phyloP scores from a whole-genome alignment of 306 rosid genomes.

The Cicer judaicum region DNA sequence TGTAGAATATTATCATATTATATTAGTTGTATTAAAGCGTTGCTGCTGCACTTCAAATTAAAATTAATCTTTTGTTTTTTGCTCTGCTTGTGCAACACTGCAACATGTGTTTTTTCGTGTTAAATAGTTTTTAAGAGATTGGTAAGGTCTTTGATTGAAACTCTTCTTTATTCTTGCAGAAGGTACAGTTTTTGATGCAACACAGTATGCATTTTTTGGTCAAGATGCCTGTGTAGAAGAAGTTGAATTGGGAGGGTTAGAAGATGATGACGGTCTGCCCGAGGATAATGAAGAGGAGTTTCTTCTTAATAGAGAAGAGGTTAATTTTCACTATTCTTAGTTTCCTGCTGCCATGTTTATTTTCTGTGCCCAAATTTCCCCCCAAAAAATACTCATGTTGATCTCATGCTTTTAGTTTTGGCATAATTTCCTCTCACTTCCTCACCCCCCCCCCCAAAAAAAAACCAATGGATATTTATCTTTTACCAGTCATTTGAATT shows the following conservation, averaged over 20 bases:
- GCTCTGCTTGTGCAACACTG: neutral
- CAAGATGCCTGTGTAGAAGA: conserved; percentile 69
- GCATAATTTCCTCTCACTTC: neutral
- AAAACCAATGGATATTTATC: neutral
- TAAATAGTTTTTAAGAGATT: conserved; percentile 8
- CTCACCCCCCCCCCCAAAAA: neutral
- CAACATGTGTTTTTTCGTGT: neutral
- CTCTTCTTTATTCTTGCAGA: conserved; percentile 39
- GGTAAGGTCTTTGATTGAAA: conserved; percentile 16
- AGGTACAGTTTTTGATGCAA: conserved; percentile 74
- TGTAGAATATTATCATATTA: neutral
- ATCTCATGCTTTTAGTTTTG: conserved; percentile 14
- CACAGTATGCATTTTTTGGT: conserved; percentile 91
- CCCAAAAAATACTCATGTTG: neutral
- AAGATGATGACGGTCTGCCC: conserved; percentile 55
- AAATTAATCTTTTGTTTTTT: neutral
- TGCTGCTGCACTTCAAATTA: conserved; percentile 22
- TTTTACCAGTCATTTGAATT: conserved; percentile 19
- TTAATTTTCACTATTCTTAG: conserved; percentile 35
- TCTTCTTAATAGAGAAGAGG: conserved; percentile 72
- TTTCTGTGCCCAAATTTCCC: neutral
- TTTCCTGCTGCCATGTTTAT: neutral
- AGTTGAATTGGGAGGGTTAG: conserved; percentile 92
- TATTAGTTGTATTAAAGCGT: neutral
- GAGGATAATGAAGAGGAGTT: conserved; percentile 85